Evolutionary conservation across 2,329 filamentous ascomycete species (phyloP).

Genomic region (Xylariaceae sp.): DNA sequence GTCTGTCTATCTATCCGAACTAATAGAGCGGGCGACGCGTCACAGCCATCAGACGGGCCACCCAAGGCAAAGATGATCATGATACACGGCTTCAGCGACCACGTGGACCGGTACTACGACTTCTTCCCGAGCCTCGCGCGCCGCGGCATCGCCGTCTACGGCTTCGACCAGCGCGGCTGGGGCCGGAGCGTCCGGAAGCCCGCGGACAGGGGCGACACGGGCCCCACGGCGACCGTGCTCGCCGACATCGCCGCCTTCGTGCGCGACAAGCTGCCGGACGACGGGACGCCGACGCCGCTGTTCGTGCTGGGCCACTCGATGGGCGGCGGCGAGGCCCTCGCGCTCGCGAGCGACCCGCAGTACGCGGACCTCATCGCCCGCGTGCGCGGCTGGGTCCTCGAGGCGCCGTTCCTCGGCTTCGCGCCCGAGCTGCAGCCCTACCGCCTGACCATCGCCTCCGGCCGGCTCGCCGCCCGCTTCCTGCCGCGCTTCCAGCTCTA

Average conservation of each 20-base stretch:
- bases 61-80: conserved; percentile 75
- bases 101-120: conserved; percentile 74
- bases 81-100: conserved; percentile 89
- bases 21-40: not conserved
- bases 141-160: conserved; percentile 73
- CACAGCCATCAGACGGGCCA: conserved; percentile 54
- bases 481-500: conserved; percentile 69
- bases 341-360: conserved; percentile 53
- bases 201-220: conserved; percentile 70
- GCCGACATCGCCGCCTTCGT: conserved; percentile 80
- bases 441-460: conserved; percentile 63
- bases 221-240: conserved; percentile 72
- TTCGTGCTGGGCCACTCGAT: conserved; percentile 92
- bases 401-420: conserved; percentile 79
- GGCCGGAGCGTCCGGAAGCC: conserved; percentile 68
- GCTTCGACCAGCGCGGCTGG: conserved; percentile 90
- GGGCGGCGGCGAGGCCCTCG: conserved; percentile 79
- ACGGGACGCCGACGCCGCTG: conserved; percentile 60
- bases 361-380: conserved; percentile 58
- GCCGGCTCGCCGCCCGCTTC: conserved; percentile 68
- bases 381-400: conserved; percentile 74
- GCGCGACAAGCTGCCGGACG: conserved; percentile 54
- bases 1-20: not conserved
- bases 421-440: conserved; percentile 66
- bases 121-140: conserved; percentile 73